A percentile compares a stretch with the other conserved stretches of the same genome.
phyloP scores from a whole-genome alignment of 2,329 filamentous ascomycete genomes.

The Ophiostoma fasciatum region DNA sequence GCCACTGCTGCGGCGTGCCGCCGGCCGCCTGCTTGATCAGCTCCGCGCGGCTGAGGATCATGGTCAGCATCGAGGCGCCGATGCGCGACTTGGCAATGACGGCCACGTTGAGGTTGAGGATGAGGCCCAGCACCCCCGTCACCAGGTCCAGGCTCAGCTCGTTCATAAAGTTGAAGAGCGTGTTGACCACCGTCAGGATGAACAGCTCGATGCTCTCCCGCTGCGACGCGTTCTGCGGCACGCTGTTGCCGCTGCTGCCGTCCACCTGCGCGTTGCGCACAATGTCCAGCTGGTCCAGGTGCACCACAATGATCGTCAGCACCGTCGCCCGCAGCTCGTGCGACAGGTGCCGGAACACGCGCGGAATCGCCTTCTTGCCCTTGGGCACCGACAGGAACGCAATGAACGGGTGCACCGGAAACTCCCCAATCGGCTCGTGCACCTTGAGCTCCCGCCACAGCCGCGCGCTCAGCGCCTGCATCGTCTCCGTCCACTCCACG shows the following conservation, averaged over 20 bases:
- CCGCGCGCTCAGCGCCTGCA: conserved; percentile 57
- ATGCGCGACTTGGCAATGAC: conserved; percentile 76
- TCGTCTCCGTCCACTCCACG: conserved; percentile 62
- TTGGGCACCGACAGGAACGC: conserved; percentile 88
- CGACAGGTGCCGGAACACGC: conserved; percentile 85
- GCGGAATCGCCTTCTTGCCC: conserved; percentile 89
- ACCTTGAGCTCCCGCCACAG: conserved; percentile 84
- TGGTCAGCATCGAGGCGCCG: conserved; percentile 78
- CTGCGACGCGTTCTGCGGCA: conserved; percentile 56
- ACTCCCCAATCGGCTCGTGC: conserved; percentile 73
- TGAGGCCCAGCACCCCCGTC: conserved; percentile 72
- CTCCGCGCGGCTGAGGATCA: conserved; percentile 87
- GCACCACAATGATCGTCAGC: conserved; percentile 87
- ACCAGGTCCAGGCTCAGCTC: conserved; percentile 86
- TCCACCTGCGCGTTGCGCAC: conserved; percentile 66
- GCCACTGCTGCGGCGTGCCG: conserved; percentile 57
- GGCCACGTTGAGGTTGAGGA: conserved; percentile 72
- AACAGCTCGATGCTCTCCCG: conserved; percentile 92
- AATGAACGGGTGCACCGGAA: conserved; percentile 81
- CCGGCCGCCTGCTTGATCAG: conserved; percentile 72
- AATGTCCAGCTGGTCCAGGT: conserved; percentile 84
- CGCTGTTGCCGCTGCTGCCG: conserved; percentile 60
- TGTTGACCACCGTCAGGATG: conserved; percentile 73
- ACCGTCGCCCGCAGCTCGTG: conserved; percentile 90
- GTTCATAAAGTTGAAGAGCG: conserved; percentile 76